Evolutionary conservation across 305 asterid genomes (phyloP), one percentile per base, ranked within the genome.

Genomic region (Rubia balearica): DNA sequence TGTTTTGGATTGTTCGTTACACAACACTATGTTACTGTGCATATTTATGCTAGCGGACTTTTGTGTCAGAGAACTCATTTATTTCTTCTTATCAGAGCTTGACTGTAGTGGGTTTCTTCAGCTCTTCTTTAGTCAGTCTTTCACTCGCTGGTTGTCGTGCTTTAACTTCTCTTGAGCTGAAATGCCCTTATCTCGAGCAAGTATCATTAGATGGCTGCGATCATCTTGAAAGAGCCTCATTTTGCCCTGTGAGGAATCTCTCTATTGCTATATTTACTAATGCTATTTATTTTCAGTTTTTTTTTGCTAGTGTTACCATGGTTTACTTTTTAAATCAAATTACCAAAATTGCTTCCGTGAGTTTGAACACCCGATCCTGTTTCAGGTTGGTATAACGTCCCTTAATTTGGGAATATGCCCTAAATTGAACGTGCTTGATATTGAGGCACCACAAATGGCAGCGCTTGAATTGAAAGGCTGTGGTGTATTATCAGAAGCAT

Each of bases 391-490:
- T 74, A 92, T 95, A 72, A 82, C 81, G 81, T 89, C 96, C 65
- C 83, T 95, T 80, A 95, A 95, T 83, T 82, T 95, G 86, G 99
- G 99, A 69, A 92, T 95, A 80, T 95, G 97, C 74, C 99, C 99
- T 75, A 92, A 95, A 83, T 55, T 95, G 84, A 90, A 75, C 53
- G 84, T 64, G 71, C 98, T 95, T 71, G 76, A 79, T 79, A 80
- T 95, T 67, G 92, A 89, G 73, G 99, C 99, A 71, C 91, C 95
- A 0, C 82, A 68, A 66, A 88, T 95, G 98, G 88, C 86, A 77
- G 85, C 96, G 30, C 98, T 95, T 76, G 99, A 95, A 78, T 81
- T 95, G 79, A 90, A 92, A 87, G 99, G 99, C 5, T 95, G 99
- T 77, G 98, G 99, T 60, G 97, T 89, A 53, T 76, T 95, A 27